Evolutionary conservation across 257 asterid species (phyloP).

Genomic region (Solanum bukasovii): DNA sequence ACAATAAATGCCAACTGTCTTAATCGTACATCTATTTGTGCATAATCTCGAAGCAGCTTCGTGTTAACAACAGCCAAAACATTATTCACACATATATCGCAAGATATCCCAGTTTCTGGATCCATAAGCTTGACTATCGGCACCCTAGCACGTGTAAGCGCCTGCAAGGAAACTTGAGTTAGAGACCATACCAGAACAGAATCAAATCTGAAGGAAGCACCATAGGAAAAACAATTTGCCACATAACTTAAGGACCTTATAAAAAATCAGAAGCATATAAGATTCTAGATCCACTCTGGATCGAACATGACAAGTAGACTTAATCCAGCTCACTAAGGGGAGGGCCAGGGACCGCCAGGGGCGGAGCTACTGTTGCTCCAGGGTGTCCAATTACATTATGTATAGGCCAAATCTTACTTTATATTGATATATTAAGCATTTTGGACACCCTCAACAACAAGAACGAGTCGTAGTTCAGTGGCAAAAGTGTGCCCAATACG

Average conservation of each 20-base stretch:
- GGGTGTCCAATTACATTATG: no score
- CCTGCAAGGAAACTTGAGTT: slow-evolving; percentile 38
- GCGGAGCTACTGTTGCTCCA: no score
- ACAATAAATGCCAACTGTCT: slow-evolving; percentile 87
- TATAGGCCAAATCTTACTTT: no score
- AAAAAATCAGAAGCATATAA: neutral
- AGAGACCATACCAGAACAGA: neutral
- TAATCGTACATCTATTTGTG: slow-evolving; percentile 69
- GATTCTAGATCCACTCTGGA: neutral
- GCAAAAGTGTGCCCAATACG: no score
- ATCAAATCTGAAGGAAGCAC: neutral
- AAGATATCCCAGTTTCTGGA: slow-evolving; percentile 77
- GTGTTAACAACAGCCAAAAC: slow-evolving; percentile 87
- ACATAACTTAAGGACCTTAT: neutral
- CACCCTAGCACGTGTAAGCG: slow-evolving; percentile 94
- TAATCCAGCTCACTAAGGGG: neutral
- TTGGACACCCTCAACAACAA: no score
- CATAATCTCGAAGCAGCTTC: slow-evolving; percentile 82
- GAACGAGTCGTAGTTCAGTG: no score
- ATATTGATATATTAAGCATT: no score
- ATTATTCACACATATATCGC: slow-evolving; percentile 89
- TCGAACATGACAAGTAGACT: neutral
- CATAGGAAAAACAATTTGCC: neutral
- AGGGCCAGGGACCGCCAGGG: neutral
- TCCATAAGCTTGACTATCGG: slow-evolving; percentile 98